A percentile compares a stretch with the other conserved stretches of the same genome.
These are phyloP conservation scores for Maudiozyma serrabonitensis DNA, from an alignment of 805 yeast species.

Conservation along the genomic window DNA sequence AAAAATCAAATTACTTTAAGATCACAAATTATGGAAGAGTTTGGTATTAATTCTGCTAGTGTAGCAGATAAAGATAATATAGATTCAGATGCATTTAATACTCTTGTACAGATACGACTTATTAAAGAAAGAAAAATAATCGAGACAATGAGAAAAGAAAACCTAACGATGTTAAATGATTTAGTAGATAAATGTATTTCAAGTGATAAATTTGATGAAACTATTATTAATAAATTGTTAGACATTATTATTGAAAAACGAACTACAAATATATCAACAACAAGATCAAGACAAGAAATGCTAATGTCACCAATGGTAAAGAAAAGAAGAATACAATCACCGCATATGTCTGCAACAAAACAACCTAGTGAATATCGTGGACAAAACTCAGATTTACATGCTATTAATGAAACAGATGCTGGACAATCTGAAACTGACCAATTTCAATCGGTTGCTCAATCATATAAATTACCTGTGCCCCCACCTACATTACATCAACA, in stretches of 20 bases:
- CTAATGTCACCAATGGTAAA: conserved; percentile 7
- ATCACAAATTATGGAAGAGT: background rate
- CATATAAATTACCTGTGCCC: background rate
- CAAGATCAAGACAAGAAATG: background rate
- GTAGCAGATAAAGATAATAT: conserved; percentile 4
- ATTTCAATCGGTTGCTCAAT: background rate
- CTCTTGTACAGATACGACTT: conserved; percentile 12
- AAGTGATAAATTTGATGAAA: conserved; percentile 12
- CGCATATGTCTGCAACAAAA: conserved; percentile 8
- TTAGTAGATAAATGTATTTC: conserved; percentile 15
- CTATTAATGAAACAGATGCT: conserved; percentile 5
- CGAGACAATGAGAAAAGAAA: conserved; percentile 14
- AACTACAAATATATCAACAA: background rate
- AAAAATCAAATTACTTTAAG: background rate
- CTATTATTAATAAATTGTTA: conserved; percentile 10
- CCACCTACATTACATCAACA: background rate
- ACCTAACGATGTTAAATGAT: conserved; percentile 11
- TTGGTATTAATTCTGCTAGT: background rate
- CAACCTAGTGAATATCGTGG: conserved; percentile 4
- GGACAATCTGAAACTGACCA: background rate
- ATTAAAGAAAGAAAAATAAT: conserved; percentile 13
- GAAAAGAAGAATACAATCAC: conserved; percentile 4
- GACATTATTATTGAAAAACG: conserved; percentile 3
- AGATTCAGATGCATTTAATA: conserved; percentile 9
- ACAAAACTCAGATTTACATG: conserved; percentile 10